These are phyloP conservation scores for Rhodomyrtus tomentosa DNA, from an alignment of 345 rosid genomes.

Conservation along the genomic window DNA sequence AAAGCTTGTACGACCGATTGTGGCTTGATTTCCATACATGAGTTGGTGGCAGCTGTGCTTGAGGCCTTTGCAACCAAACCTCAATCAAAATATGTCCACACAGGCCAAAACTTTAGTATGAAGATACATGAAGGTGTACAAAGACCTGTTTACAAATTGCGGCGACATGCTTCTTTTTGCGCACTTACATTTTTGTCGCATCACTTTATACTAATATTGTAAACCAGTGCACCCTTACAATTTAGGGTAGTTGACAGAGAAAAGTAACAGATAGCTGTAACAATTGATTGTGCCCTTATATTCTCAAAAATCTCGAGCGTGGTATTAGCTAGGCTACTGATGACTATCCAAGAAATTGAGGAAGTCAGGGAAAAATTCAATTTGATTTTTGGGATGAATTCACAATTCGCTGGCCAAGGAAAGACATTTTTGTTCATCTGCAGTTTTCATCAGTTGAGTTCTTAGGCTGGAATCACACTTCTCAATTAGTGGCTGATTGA, in stretches of 20 bases:
- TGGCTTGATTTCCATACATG: not conserved
- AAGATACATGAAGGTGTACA: not conserved
- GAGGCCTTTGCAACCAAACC: not conserved
- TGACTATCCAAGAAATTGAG: not conserved
- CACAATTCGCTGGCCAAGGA: not conserved
- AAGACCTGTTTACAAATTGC: not conserved
- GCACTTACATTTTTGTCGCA: not conserved
- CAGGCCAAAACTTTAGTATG: not conserved
- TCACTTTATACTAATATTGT: not conserved
- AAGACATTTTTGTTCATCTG: not conserved
- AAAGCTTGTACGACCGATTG: not conserved
- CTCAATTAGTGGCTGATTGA: not conserved
- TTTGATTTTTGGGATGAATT: not conserved
- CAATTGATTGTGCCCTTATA: not conserved
- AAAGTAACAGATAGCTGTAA: not conserved
- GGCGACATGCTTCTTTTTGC: not conserved
- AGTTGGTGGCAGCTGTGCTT: not conserved
- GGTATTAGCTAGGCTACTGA: not conserved
- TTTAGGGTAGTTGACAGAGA: not conserved
- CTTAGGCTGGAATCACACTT: not conserved
- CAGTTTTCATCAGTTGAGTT: not conserved
- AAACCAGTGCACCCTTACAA: not conserved
- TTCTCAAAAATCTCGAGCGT: not conserved
- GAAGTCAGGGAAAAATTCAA: not conserved
- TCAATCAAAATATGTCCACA: not conserved